Percentiles rank a stretch among this genome's conserved stretches.
Conservation (phyloP, 2,329 filamentous ascomycete genomes). For the Proliferodiscus dingleyae region DNA sequence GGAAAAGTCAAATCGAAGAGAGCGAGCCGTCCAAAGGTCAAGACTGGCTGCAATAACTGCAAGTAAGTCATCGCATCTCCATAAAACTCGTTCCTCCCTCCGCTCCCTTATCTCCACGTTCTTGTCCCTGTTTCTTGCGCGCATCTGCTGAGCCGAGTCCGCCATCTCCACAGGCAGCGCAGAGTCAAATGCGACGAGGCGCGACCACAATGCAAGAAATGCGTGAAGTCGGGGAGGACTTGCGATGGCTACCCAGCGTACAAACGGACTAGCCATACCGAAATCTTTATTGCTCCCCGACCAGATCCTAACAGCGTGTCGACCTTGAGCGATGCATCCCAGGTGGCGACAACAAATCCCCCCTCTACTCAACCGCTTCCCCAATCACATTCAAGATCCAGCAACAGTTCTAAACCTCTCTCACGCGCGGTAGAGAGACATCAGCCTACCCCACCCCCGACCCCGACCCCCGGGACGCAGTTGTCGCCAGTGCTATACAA, state of each 20-base stretch:
- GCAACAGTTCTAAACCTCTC: constrained; percentile 1
- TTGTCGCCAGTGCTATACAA: too few species aligned
- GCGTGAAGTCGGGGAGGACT: constrained; percentile 50
- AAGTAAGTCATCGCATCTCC: too few species aligned
- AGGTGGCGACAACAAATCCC: constrained; percentile 1
- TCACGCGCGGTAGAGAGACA: not conserved
- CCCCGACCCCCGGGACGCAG: constrained; percentile 8
- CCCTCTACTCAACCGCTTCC: constrained; percentile 6
- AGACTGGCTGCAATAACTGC: constrained; percentile 63
- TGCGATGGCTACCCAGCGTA: constrained; percentile 55
- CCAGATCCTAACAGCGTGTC: constrained; percentile 5
- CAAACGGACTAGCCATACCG: constrained; percentile 17
- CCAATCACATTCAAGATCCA: not conserved
- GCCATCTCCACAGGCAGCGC: constrained; percentile 42
- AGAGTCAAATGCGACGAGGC: constrained; percentile 64
- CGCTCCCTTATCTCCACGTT: too few species aligned
- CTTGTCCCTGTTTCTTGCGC: too few species aligned
- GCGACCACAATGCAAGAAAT: constrained; percentile 56
- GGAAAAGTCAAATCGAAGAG: constrained; percentile 16
- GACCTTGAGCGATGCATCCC: constrained; percentile 1
- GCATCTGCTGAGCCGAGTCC: constrained; percentile 8
- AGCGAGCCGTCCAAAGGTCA: constrained; percentile 47
- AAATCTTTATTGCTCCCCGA: constrained; percentile 23
- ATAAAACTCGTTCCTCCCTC: too few species aligned
- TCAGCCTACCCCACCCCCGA: constrained; percentile 7